A percentile compares a stretch with the other conserved stretches of the same genome.
These are phyloP conservation scores for Ophiostoma triangulosporum DNA, from an alignment of 2,329 filamentous ascomycete species.

Conservation along the genomic window DNA sequence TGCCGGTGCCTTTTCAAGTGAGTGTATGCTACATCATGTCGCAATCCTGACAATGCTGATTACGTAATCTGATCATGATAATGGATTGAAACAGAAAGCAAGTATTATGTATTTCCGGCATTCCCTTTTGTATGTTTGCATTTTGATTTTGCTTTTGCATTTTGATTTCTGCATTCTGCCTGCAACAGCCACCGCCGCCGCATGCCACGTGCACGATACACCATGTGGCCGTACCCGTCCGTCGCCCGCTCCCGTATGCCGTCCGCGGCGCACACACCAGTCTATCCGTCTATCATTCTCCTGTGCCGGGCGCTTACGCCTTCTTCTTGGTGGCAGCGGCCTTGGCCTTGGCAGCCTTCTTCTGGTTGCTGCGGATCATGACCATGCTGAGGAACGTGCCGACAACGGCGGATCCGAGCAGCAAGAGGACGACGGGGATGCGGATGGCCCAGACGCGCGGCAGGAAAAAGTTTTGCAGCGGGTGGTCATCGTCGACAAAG, in stretches of 20 bases:
- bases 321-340: constrained; percentile 66
- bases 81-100: not conserved
- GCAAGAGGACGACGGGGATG: constrained; percentile 90
- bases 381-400: constrained; percentile 92
- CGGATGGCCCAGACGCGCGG: constrained; percentile 98
- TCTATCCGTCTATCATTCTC: not conserved
- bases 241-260: too few relatives aligned
- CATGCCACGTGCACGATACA: not conserved
- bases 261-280: not conserved
- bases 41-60: not conserved
- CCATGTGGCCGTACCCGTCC: too few relatives aligned
- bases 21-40: too few relatives aligned
- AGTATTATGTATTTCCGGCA: not conserved
- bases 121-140: not conserved
- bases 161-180: too few relatives aligned
- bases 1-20: too few relatives aligned
- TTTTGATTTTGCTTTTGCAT: too few relatives aligned
- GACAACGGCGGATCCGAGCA: constrained; percentile 83
- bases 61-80: not conserved
- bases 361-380: constrained; percentile 97
- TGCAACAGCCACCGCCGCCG: not conserved
- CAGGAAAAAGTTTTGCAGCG: constrained; percentile 87
- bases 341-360: constrained; percentile 91
- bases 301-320: constrained; percentile 51
- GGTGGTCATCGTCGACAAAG: constrained; percentile 91